Evolutionary conservation across 139 green algal species (phyloP).

Genomic region (Micromonas commoda): DNA sequence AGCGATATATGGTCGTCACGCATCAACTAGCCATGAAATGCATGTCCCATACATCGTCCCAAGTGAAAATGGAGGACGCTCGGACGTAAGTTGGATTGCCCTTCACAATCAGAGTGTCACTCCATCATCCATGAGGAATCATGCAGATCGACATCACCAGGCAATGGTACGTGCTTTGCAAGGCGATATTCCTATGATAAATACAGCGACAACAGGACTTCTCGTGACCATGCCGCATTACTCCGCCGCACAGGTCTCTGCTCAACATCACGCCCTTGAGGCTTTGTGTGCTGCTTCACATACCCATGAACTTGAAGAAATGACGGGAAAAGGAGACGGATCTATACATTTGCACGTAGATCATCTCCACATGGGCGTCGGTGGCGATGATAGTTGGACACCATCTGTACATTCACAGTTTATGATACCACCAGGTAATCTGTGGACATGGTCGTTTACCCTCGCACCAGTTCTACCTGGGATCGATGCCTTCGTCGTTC

Average conservation of each 20-base stretch:
- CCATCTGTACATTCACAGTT: conserved; percentile 10
- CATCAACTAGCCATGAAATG: background rate
- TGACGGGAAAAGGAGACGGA: background rate
- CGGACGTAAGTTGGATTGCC: background rate
- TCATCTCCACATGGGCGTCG: conserved; percentile 18
- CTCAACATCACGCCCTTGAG: background rate
- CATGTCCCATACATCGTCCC: conserved; percentile 21
- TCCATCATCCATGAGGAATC: background rate
- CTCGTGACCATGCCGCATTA: too few species aligned
- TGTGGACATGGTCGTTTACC: background rate
- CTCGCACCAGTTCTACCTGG: background rate
- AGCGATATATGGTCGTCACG: conserved; percentile 9
- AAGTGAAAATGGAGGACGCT: conserved; percentile 20
- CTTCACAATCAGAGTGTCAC: background rate
- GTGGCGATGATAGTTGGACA: conserved; percentile 28
- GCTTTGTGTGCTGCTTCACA: background rate
- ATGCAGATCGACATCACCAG: background rate
- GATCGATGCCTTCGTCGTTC: background rate
- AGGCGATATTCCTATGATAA: background rate
- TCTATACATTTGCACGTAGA: conserved; percentile 16
- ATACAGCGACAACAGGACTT: background rate
- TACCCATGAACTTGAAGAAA: conserved; percentile 4
- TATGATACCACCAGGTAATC: background rate
- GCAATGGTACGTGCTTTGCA: background rate
- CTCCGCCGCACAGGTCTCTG: background rate